Evolutionary conservation across 2,329 filamentous ascomycete species (phyloP).

Genomic region (Fusarium circinatum): DNA sequence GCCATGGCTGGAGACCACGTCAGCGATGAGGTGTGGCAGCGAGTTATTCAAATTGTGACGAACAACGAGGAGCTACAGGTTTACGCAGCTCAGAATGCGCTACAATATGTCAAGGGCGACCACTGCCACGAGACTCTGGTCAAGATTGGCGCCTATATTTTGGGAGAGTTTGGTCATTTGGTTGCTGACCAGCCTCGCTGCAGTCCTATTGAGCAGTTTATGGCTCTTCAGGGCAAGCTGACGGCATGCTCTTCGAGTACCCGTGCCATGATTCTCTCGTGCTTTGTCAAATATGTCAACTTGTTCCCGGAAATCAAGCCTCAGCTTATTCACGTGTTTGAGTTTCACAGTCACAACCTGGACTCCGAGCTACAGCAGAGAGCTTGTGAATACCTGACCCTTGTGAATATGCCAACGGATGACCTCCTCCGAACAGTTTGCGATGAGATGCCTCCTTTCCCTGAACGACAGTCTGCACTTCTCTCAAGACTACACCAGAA

Average conservation of each 20-base stretch:
- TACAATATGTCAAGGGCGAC: constrained; percentile 91
- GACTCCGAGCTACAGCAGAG: constrained; percentile 96
- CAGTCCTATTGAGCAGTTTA: constrained; percentile 96
- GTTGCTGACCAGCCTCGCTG: constrained; percentile 92
- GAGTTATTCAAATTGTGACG: constrained; percentile 97
- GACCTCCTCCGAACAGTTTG: constrained; percentile 93
- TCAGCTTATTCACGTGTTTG: constrained; percentile 89
- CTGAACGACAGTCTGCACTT: constrained; percentile 90
- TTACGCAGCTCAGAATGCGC: constrained; percentile 92
- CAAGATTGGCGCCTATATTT: constrained; percentile 95
- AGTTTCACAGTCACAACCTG: constrained; percentile 90
- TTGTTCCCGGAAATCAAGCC: constrained; percentile 98
- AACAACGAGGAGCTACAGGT: constrained; percentile 99
- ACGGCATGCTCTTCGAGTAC: constrained; percentile 89
- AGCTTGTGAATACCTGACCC: constrained; percentile 91
- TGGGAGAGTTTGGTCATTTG: constrained; percentile 96
- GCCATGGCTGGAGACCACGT: constrained; percentile 98
- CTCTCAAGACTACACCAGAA: constrained; percentile 94
- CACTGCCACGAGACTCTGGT: constrained; percentile 97
- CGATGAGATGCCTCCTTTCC: constrained; percentile 99
- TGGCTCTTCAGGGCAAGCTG: constrained; percentile 91
- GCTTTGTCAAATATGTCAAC: constrained; percentile 98
- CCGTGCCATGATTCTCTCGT: constrained; percentile 92
- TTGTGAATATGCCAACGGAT: constrained; percentile 87
- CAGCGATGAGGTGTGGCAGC: constrained; percentile 98